These are phyloP conservation scores for Trichoderma harzianum DNA, from an alignment of 2,329 filamentous ascomycete species.

Conservation along the genomic window DNA sequence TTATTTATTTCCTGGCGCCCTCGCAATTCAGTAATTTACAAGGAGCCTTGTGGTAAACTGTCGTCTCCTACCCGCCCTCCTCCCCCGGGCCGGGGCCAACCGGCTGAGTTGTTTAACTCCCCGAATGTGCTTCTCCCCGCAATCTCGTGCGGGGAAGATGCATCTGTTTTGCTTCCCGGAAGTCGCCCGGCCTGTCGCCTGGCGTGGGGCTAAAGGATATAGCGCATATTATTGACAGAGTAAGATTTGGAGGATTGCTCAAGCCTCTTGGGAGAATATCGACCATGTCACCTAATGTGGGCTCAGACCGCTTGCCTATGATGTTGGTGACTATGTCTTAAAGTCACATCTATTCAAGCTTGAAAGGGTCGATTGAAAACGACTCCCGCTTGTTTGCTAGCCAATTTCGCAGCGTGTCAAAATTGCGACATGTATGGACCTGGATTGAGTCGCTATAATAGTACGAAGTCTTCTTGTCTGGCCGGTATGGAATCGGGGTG, in stretches of 20 bases:
- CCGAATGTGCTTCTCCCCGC: neutral
- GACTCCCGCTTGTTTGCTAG: neutral
- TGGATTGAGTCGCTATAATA: neutral
- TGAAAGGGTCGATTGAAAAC: neutral
- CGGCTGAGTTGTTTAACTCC: neutral
- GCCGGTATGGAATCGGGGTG: neutral
- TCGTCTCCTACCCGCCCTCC: neutral
- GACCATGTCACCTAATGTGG: neutral
- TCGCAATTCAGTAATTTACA: neutral
- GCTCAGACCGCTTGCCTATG: neutral
- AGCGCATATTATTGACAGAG: neutral
- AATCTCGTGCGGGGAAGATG: neutral
- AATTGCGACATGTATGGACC: neutral
- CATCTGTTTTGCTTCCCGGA: neutral
- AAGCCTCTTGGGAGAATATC: neutral
- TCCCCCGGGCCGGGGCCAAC: neutral
- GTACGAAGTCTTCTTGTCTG: neutral
- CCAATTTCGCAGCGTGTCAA: neutral
- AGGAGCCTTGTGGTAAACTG: neutral
- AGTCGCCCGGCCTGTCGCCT: neutral
- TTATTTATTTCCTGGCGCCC: constrained; percentile 1
- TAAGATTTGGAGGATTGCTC: neutral
- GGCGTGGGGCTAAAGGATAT: neutral
- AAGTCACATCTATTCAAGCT: neutral
- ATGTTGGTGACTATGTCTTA: neutral